Conservation (phyloP, 2,329 filamentous ascomycete genomes). For the Pyrenochaeta sp. region DNA sequence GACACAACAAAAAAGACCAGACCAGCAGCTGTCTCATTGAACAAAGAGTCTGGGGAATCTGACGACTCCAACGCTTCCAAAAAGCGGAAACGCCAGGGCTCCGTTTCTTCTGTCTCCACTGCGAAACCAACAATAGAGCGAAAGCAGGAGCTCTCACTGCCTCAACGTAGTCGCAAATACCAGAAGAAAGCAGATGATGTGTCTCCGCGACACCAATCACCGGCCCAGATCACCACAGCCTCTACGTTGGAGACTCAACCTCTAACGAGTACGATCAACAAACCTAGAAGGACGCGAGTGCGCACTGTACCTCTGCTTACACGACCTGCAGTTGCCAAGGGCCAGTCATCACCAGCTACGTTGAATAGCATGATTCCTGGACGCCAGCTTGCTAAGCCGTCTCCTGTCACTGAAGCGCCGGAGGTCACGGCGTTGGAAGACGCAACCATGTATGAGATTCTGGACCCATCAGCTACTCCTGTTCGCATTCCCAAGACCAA, state of each 20-base stretch:
- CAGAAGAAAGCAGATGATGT: slow-evolving; percentile 33
- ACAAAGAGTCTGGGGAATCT: slow-evolving; percentile 25
- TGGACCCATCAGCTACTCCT: slow-evolving; percentile 30
- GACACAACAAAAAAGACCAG: slow-evolving; percentile 14
- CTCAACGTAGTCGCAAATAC: slow-evolving; percentile 35
- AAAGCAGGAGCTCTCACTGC: slow-evolving; percentile 11
- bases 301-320: slow-evolving; percentile 29
- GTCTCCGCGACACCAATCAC: slow-evolving; percentile 19
- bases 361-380: slow-evolving; percentile 44
- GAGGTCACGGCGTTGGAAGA: slow-evolving; percentile 32
- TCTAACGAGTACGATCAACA: slow-evolving; percentile 22
- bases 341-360: slow-evolving; percentile 44
- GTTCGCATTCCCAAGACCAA: slow-evolving; percentile 14
- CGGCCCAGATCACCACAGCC: neutral
- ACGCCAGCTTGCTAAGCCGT: slow-evolving; percentile 21
- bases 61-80: slow-evolving; percentile 40
- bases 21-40: slow-evolving; percentile 4
- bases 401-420: slow-evolving; percentile 18
- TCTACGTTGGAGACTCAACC: neutral
- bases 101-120: slow-evolving; percentile 22
- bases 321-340: slow-evolving; percentile 30
- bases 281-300: slow-evolving; percentile 37
- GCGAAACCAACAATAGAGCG: slow-evolving; percentile 13
- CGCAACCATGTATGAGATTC: slow-evolving; percentile 49
- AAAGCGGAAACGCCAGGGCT: slow-evolving; percentile 42